These are phyloP conservation scores for Aethionema arabicum DNA, from an alignment of 345 rosid genomes.

Conservation along the genomic window DNA sequence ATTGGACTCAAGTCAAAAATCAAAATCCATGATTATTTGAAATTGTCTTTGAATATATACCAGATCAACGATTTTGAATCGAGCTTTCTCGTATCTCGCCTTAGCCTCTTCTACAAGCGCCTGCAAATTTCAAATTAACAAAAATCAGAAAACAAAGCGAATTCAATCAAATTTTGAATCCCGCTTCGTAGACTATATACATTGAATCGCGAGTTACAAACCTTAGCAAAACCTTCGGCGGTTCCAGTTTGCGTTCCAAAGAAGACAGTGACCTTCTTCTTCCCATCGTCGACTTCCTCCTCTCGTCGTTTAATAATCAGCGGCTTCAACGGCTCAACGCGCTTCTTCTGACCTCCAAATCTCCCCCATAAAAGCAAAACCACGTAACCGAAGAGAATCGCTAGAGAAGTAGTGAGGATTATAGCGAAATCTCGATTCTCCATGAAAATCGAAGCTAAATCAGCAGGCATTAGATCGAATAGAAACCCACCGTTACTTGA, in stretches of 20 bases:
- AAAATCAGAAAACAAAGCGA: background rate
- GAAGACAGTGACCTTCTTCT: conserved; percentile 71
- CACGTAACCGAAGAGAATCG: conserved; percentile 82
- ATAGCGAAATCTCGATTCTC: conserved; percentile 77
- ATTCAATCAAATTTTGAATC: conserved; percentile 9
- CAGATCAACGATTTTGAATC: conserved; percentile 80
- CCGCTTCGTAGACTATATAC: background rate
- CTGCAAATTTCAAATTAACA: conserved; percentile 22
- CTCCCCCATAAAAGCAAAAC: conserved; percentile 74
- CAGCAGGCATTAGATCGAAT: conserved; percentile 70
- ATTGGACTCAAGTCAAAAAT: too few species aligned
- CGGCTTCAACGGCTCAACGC: conserved; percentile 52
- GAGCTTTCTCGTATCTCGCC: conserved; percentile 79
- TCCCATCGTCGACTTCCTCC: conserved; percentile 68
- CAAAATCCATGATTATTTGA: too few species aligned
- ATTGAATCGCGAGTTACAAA: conserved; percentile 1
- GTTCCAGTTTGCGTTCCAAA: conserved; percentile 97
- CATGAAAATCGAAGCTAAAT: conserved; percentile 53
- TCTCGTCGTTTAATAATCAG: conserved; percentile 55
- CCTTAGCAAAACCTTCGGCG: conserved; percentile 98
- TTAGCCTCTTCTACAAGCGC: conserved; percentile 81
- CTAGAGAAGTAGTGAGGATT: conserved; percentile 81
- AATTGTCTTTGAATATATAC: conserved; percentile 36
- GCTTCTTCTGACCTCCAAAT: conserved; percentile 50
- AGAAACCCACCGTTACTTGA: conserved; percentile 52